A percentile compares a stretch with the other conserved stretches of the same genome.
These are phyloP conservation scores for Pythium insidiosum DNA, from an alignment of 352 stramenopile species.

Conservation along the genomic window DNA sequence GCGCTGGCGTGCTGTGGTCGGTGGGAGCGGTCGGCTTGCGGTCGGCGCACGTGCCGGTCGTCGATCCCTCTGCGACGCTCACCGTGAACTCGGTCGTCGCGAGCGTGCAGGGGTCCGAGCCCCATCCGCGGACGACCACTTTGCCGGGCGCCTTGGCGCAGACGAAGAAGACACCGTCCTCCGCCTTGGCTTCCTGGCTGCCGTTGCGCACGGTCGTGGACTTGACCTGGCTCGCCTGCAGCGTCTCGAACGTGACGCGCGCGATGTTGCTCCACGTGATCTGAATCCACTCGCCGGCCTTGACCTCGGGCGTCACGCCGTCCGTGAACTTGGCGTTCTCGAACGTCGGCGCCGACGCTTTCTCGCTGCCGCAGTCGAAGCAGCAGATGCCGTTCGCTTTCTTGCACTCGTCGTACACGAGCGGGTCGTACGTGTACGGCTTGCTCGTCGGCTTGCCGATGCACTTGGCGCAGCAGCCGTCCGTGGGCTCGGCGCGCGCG, in stretches of 20 bases:
- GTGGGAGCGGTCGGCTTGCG: conserved; percentile 11
- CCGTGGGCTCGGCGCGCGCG: conserved; percentile 11
- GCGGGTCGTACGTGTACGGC: conserved; percentile 58
- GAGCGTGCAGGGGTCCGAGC: conserved; percentile 17
- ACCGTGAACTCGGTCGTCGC: conserved; percentile 14
- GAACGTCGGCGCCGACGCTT: conserved; percentile 11
- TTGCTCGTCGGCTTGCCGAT: conserved; percentile 55
- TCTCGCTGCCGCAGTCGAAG: conserved; percentile 45
- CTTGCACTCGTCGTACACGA: conserved; percentile 47
- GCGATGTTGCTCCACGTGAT: conserved; percentile 22
- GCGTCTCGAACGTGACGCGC: conserved; percentile 30
- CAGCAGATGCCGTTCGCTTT: conserved; percentile 51
- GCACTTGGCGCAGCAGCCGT: conserved; percentile 50
- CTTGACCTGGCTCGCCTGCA: conserved; percentile 23
- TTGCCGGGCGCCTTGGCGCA: conserved; percentile 21
- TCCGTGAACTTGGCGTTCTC: conserved; percentile 31
- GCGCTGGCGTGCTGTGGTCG: not conserved
- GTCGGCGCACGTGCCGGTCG: conserved; percentile 11
- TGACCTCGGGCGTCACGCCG: conserved; percentile 43
- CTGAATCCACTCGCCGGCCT: conserved; percentile 28
- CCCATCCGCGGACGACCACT: conserved; percentile 29
- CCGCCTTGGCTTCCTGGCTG: conserved; percentile 17
- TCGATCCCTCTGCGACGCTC: conserved; percentile 1
- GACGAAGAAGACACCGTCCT: conserved; percentile 22
- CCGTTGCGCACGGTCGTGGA: conserved; percentile 24